phyloP scores from a whole-genome alignment of 2,329 filamentous ascomycete species.

The Monilinia laxa region DNA sequence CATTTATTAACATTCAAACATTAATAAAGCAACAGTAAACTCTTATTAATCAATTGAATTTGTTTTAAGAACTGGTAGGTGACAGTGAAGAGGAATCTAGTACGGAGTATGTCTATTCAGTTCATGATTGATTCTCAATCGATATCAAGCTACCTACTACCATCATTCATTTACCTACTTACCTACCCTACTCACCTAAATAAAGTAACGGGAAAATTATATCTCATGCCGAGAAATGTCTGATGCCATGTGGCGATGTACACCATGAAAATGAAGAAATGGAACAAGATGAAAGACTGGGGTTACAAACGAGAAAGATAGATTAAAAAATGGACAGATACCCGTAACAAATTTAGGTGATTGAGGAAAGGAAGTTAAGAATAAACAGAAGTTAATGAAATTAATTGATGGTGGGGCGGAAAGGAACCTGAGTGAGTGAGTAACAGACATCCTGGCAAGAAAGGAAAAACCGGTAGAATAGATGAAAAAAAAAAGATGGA shows the following conservation, averaged over 20 bases:
- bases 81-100: too few species aligned
- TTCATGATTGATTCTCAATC: too few species aligned
- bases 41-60: too few species aligned
- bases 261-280: background rate
- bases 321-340: conserved; percentile 1
- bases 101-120: too few species aligned
- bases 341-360: too few species aligned
- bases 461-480: background rate
- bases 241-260: background rate
- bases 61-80: too few species aligned
- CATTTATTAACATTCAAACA: too few species aligned
- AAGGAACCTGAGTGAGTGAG: background rate
- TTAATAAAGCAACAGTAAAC: too few species aligned
- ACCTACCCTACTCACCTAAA: too few species aligned
- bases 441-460: background rate
- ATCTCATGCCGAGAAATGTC: background rate
- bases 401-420: conserved; percentile 21
- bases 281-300: conserved; percentile 1
- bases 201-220: conserved; percentile 11
- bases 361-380: too few species aligned
- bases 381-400: background rate
- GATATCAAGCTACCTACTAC: too few species aligned
- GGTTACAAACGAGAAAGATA: background rate
- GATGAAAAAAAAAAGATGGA: background rate
- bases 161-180: too few species aligned